These are phyloP conservation scores for Aspergillus biplanus DNA, from an alignment of 495 filamentous ascomycete species.

Conservation along the genomic window DNA sequence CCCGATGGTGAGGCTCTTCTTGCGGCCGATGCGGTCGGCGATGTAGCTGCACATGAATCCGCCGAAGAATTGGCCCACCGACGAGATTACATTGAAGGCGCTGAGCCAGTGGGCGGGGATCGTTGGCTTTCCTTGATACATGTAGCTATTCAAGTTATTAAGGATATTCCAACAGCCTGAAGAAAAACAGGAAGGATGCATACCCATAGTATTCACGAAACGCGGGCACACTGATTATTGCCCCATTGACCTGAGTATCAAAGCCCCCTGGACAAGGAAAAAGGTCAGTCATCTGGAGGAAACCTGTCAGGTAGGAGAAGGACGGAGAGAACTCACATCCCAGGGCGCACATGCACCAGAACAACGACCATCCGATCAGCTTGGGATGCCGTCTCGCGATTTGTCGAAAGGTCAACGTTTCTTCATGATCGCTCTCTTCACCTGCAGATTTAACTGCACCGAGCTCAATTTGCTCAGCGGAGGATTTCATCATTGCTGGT, in stretches of 20 bases:
- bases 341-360: slow-evolving; percentile 17
- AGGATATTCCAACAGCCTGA: no score
- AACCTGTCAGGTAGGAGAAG: background rate
- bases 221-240: slow-evolving; percentile 37
- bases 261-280: slow-evolving; percentile 33
- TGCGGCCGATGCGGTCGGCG: slow-evolving; percentile 34
- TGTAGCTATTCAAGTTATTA: slow-evolving; percentile 10
- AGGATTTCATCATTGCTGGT: no score
- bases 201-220: slow-evolving; percentile 41
- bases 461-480: no score
- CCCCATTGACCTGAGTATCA: slow-evolving; percentile 45
- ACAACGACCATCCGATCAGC: slow-evolving; percentile 15
- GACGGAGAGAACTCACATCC: background rate
- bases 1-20: slow-evolving; percentile 23
- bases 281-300: background rate
- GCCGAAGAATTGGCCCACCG: slow-evolving; percentile 39
- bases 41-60: slow-evolving; percentile 36
- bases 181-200: background rate
- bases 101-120: slow-evolving; percentile 41
- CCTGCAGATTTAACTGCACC: no score
- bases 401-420: background rate
- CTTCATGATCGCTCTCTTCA: no score
- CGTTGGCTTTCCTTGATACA: slow-evolving; percentile 30
- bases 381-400: background rate
- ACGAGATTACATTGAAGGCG: slow-evolving; percentile 37